These are phyloP conservation scores for Warburgia ugandensis DNA, from an alignment of 164 flowering plant species.

Conservation along the genomic window DNA sequence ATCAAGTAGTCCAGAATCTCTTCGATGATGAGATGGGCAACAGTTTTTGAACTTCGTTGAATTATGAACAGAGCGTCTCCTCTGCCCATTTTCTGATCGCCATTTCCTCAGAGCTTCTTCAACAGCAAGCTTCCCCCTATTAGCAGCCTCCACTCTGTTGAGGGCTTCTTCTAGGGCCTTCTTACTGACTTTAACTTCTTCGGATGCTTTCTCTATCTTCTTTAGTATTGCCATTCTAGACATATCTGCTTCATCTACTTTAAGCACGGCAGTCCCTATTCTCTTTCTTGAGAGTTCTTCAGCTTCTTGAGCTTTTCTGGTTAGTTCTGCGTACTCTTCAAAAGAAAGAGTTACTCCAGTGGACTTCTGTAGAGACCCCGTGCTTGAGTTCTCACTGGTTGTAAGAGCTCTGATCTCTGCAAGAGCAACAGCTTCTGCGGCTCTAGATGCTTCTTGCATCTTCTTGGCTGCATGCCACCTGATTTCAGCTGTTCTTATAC, in stretches of 20 bases:
- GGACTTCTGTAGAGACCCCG: conserved; percentile 17
- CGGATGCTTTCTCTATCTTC: conserved; percentile 65
- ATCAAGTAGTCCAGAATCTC: conserved; percentile 45
- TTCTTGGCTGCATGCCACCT: conserved; percentile 72
- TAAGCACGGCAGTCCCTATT: conserved; percentile 45
- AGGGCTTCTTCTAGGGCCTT: conserved; percentile 71
- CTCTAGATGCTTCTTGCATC: conserved; percentile 87
- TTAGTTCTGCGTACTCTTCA: conserved; percentile 64
- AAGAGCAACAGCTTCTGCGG: conserved; percentile 69
- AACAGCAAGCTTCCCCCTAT: conserved; percentile 60
- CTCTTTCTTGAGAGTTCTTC: conserved; percentile 46
- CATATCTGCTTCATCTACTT: conserved; percentile 61
- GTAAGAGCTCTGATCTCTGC: conserved; percentile 67
- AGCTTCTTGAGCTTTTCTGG: conserved; percentile 52
- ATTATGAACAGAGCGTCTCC: conserved; percentile 45
- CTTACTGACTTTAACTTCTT: conserved; percentile 69
- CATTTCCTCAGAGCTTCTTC: conserved; percentile 83
- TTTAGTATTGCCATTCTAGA: conserved; percentile 53
- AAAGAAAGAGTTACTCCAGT: conserved; percentile 51
- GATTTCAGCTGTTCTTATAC: conserved; percentile 67
- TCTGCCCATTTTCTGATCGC: conserved; percentile 79
- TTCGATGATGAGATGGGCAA: conserved; percentile 38
- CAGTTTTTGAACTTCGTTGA: conserved; percentile 71
- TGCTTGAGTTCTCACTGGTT: conserved; percentile 23
- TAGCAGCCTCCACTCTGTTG: conserved; percentile 71